Base-by-base conservation (phyloP, 2,329 filamentous ascomycete species). In the Pseudogymnoascus sp. region DNA sequence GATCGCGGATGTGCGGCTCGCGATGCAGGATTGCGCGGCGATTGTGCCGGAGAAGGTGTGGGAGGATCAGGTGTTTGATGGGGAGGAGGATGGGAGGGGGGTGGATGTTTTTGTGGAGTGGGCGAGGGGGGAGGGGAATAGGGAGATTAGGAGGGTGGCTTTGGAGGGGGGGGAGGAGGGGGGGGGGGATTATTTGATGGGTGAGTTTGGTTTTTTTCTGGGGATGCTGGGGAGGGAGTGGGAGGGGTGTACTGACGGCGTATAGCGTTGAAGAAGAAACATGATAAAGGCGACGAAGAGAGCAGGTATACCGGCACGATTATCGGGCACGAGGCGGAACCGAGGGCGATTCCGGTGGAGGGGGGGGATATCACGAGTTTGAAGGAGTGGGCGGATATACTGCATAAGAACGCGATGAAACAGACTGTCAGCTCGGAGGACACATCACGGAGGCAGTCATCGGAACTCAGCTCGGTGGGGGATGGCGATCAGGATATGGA, bases 291-390 rank as follows among this genome's bases (percentile, higher is more conserved):
- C 1, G 90, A 89, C 66, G 91, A 96, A 71, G 92, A 96, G 71
- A 87, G 88, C 8, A 88, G 93, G 71, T 96, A 91, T 74, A 85
- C 88, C 68, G 91, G 91, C 31, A 96, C 93, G 0, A 83, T 95
- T 0, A 80, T 97, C 10, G 93, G 93, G 3, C 87, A 87, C 68
- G 80, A 82, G 51, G 83, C 82, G 60, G 91, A 96, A 68, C 83
- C 87, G 64, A 85, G 85, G 71, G 83, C 88, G 6, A 78, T 96
- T 29, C 80, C 87, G 61, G 87, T 96, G 61, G 92, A 96, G 73
- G 93, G 93, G 47, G 90, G 90, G 18, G 80, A 84, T 21, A 82
- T 82, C 5, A 82, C 85, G 61, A 89, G 82, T 65, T 82, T 93
- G 54, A 78, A 82, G 54, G 85, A 86, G 64, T 93, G 90, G 89